Percentiles rank a stretch among this genome's conserved stretches.
Conservation (phyloP, 352 stramenopile genomes). For the Phytophthora melonis region DNA sequence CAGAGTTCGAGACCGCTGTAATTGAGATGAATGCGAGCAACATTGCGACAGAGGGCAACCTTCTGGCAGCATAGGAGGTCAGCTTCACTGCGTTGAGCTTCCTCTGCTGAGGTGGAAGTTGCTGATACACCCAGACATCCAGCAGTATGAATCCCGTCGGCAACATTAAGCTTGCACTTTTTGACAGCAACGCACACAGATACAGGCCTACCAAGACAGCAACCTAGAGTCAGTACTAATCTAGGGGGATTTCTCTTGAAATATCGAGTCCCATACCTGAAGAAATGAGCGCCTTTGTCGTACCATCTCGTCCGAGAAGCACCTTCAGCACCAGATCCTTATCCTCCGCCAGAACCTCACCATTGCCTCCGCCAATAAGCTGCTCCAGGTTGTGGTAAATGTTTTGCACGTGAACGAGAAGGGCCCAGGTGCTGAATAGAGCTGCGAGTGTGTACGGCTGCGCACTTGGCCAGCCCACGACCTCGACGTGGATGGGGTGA, state of each 20-base stretch:
- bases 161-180: conserved; percentile 52
- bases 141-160: conserved; percentile 45
- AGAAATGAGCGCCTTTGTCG: not conserved
- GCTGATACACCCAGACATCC: conserved; percentile 32
- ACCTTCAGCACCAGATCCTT: not conserved
- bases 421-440: conserved; percentile 50
- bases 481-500: conserved; percentile 69
- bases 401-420: conserved; percentile 34
- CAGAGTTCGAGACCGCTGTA: conserved; percentile 52
- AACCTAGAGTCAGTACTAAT: not conserved
- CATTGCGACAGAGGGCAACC: conserved; percentile 24
- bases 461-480: conserved; percentile 71
- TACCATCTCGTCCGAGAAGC: not conserved
- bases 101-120: not conserved
- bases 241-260: too few relatives aligned
- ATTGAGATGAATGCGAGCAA: conserved; percentile 37
- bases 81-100: not conserved
- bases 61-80: conserved; percentile 18
- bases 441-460: conserved; percentile 66
- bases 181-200: conserved; percentile 50
- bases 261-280: not conserved
- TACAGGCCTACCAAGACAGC: conserved; percentile 34
- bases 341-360: not conserved
- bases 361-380: not conserved
- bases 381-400: conserved; percentile 13